A percentile compares a stretch with the other conserved stretches of the same genome.
These are phyloP conservation scores for Hyparrhenia diplandra DNA, from an alignment of 176 grass and related monocot genomes.

Conservation along the genomic window DNA sequence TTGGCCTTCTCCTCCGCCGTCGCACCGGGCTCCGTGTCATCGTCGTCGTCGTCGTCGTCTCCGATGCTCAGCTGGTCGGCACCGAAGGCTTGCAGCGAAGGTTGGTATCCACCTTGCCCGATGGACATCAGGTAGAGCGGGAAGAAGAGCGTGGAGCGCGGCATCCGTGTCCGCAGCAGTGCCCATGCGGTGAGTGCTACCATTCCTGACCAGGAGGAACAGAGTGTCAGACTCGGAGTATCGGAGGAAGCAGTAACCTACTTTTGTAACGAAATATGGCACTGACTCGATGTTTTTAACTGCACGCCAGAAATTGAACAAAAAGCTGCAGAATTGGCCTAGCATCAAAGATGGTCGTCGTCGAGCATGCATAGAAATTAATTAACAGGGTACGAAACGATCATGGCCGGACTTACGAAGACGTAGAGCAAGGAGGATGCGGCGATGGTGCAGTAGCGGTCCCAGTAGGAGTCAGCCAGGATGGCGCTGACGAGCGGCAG, in stretches of 20 bases:
- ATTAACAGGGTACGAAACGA: not conserved
- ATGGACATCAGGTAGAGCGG: slow-evolving; percentile 85
- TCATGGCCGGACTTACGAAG: slow-evolving; percentile 33
- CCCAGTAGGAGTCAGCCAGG: slow-evolving; percentile 80
- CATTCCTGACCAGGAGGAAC: slow-evolving; percentile 36
- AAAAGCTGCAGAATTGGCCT: too few species aligned
- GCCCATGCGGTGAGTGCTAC: slow-evolving; percentile 58
- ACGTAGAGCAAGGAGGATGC: slow-evolving; percentile 78
- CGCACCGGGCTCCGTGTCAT: not conserved
- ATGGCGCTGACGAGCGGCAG: slow-evolving; percentile 67
- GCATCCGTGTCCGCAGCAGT: slow-evolving; percentile 62
- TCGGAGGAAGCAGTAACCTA: not conserved
- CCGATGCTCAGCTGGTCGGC: slow-evolving; percentile 78
- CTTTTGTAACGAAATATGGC: too few species aligned
- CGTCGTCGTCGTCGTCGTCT: slow-evolving; percentile 6
- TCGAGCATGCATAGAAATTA: not conserved
- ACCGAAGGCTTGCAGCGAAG: slow-evolving; percentile 82
- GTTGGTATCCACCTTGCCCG: slow-evolving; percentile 83
- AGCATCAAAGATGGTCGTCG: not conserved
- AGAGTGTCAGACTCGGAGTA: not conserved
- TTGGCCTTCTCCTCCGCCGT: slow-evolving; percentile 42
- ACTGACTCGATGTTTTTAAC: not conserved
- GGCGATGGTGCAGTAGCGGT: slow-evolving; percentile 63
- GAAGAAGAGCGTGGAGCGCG: slow-evolving; percentile 62
- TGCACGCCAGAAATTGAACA: too few species aligned